phyloP scores from a whole-genome alignment of 805 yeast genomes.

The Tetrapisispora namnaoensis region DNA sequence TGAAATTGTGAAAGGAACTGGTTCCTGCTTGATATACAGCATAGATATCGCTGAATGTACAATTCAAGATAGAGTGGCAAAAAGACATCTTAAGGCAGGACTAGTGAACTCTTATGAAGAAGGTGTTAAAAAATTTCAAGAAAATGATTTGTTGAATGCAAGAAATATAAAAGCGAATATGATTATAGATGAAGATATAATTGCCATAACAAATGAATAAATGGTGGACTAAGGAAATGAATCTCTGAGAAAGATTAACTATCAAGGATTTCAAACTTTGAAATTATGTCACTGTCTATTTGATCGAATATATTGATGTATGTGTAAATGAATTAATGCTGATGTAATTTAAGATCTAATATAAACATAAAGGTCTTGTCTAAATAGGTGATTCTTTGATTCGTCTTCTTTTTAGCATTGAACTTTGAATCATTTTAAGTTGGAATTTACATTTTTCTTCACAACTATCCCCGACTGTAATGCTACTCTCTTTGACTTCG shows the following conservation, averaged over 20 bases:
- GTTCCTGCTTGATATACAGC: slow-evolving; percentile 40
- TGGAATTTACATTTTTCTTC: slow-evolving; percentile 7
- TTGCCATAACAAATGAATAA: slow-evolving; percentile 16
- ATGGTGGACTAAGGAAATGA: neutral
- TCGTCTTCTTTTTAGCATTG: slow-evolving; percentile 23
- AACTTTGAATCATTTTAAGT: slow-evolving; percentile 18
- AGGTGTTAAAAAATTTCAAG: slow-evolving; percentile 42
- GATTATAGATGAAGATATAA: slow-evolving; percentile 12
- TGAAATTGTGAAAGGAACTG: slow-evolving; percentile 10
- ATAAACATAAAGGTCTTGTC: neutral
- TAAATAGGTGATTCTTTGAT: slow-evolving; percentile 4
- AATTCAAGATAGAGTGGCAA: slow-evolving; percentile 50
- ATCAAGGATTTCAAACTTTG: neutral
- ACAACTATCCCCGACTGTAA: neutral
- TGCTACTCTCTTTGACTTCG: neutral
- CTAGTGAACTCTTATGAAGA: slow-evolving; percentile 37
- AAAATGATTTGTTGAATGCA: slow-evolving; percentile 62
- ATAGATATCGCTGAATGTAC: slow-evolving; percentile 37
- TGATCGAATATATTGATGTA: neutral
- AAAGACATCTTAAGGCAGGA: slow-evolving; percentile 56
- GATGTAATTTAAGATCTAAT: neutral
- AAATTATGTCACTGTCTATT: too few relatives aligned
- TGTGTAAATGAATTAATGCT: neutral
- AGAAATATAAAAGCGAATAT: slow-evolving; percentile 14
- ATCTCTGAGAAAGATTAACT: too few relatives aligned